Conservation (phyloP, 257 asterid species). For the Solanum habrochaites region DNA sequence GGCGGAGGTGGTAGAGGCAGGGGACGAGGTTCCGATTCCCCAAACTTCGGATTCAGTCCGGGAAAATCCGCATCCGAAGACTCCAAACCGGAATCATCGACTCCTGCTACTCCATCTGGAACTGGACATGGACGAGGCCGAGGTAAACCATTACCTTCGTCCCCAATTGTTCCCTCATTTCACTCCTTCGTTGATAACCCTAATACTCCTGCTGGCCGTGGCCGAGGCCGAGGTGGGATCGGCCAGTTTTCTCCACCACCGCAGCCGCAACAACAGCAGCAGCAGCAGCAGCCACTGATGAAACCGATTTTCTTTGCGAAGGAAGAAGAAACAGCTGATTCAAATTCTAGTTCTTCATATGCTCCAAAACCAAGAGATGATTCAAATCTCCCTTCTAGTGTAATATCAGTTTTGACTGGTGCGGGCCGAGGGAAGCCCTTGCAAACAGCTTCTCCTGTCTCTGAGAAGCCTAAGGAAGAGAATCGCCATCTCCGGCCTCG, state of each 20-base stretch:
- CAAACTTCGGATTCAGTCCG: constrained; percentile 12
- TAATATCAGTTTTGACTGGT: constrained; percentile 22
- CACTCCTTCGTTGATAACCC: constrained; percentile 22
- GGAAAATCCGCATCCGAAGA: constrained; percentile 8
- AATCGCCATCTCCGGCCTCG: constrained; percentile 39
- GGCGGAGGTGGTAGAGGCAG: constrained; percentile 51
- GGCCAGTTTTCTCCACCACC: constrained; percentile 5
- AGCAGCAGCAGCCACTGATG: constrained; percentile 2
- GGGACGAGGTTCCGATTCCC: constrained; percentile 9
- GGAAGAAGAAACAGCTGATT: constrained; percentile 13
- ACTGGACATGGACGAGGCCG: constrained; percentile 62
- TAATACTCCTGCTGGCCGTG: constrained; percentile 25
- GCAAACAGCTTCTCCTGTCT: not conserved
- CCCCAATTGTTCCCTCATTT: constrained; percentile 31
- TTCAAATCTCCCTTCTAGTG: constrained; percentile 8
- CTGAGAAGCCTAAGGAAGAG: constrained; percentile 28
- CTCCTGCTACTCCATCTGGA: constrained; percentile 13
- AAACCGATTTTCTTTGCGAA: constrained; percentile 9
- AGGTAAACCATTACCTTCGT: constrained; percentile 30
- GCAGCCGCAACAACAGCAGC: constrained; percentile 6
- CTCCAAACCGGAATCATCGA: constrained; percentile 10
- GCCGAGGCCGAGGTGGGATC: constrained; percentile 44
- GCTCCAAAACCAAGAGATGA: not conserved
- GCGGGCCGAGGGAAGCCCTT: constrained; percentile 70
- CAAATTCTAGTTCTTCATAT: not conserved